These are phyloP conservation scores for Trametes cubensis DNA, from an alignment of 768 basidiomycete genomes.

Conservation along the genomic window DNA sequence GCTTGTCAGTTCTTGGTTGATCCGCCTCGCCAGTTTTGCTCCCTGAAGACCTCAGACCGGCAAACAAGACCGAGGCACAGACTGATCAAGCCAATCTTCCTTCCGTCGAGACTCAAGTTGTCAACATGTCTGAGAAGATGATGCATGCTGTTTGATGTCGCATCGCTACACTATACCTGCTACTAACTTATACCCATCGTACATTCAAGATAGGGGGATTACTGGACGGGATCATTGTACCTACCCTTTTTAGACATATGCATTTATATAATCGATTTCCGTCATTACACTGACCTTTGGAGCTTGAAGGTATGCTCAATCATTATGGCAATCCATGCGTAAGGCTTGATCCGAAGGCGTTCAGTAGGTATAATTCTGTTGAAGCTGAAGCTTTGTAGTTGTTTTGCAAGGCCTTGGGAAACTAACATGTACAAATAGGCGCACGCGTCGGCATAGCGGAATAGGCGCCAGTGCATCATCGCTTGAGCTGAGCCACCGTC, in stretches of 20 bases:
- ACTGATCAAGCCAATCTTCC: neutral
- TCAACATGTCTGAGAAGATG: constrained; percentile 6
- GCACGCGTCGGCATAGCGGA: neutral
- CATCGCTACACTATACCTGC: neutral
- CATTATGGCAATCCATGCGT: too few relatives aligned
- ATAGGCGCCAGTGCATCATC: too few relatives aligned
- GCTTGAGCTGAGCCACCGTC: too few relatives aligned
- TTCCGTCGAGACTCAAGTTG: neutral
- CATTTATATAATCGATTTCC: neutral
- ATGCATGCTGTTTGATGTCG: neutral
- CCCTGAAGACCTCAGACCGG: constrained; percentile 23
- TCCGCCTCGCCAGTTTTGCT: constrained; percentile 16
- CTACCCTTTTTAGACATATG: neutral
- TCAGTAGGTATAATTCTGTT: too few relatives aligned
- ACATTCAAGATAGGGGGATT: too few relatives aligned
- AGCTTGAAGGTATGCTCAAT: too few relatives aligned
- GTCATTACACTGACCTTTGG: too few relatives aligned
- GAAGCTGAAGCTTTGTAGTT: constrained; percentile 2
- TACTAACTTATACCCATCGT: constrained; percentile 2
- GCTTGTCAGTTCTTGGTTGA: neutral
- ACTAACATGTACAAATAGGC: constrained; percentile 19
- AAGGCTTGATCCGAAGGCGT: too few relatives aligned
- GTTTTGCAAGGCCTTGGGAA: constrained; percentile 14
- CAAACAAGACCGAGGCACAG: constrained; percentile 1
- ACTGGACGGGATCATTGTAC: neutral